Base-by-base conservation (phyloP, 1,284 basidiomycete species). In the Puccinia polysora region DNA sequence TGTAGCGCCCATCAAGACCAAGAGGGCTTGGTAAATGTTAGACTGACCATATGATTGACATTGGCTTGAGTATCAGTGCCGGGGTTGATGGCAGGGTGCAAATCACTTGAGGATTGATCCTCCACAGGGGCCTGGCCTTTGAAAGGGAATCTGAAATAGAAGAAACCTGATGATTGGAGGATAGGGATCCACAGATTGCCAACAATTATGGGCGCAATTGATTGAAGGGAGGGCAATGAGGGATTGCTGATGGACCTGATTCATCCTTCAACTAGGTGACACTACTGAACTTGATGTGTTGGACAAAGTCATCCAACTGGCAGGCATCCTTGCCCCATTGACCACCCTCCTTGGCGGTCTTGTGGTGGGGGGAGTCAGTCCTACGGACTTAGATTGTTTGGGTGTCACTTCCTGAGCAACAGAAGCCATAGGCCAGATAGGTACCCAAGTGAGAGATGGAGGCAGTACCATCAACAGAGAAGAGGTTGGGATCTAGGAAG, bases 401-500 rank as follows among this genome's bases (percentile, higher is more conserved):
- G 79, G 87, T 88, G 78, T 91, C 89, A 76, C 86, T 88, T 74
- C 89, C 89, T 86, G 88, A 74, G 10, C 40, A 20, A 23, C 71
- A 65, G 68, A 73, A 55, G 32, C 64, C 88, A 76, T 90, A 91
- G 0, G 89, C 89, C 77, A 84, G 89, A 75, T 86, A 86, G 77
- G 86, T 84, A 30, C 87, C 89, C 68, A 83, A 84, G 38, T 83
- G 83, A 18, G 88, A 88, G 77, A 90, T 80, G 14, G 88, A 83
- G 15, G 85, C 85, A 0, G 88, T 88, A n/a, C 88, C 89, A 77
- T 91, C 89, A 10, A 83, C 81, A 18, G 86, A 84, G 14, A 91
- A 81, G 30, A 87, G 78, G 78, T 91, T 91, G 12, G 87, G 84
- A 78, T 91, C 88, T 75, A 91, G 90, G 79, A 88, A 91, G 10